Conservation (phyloP, 164 flowering plant genomes). For the Santalum album region DNA sequence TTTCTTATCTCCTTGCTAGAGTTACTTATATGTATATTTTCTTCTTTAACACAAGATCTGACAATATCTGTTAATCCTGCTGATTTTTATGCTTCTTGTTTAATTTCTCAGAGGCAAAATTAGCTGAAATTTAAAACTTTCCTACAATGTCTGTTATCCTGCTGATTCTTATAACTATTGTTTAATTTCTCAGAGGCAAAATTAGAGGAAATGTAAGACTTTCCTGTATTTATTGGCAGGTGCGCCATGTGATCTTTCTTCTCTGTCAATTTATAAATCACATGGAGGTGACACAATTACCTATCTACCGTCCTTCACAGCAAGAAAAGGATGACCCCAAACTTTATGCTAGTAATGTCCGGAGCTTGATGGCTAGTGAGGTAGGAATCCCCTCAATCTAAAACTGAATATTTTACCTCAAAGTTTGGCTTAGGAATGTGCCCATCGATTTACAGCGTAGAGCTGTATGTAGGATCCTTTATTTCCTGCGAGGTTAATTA, state of each 20-base stretch:
- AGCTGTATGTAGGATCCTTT: neutral
- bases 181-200: no score
- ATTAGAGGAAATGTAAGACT: no score
- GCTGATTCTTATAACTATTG: no score
- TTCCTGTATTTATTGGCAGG: conserved; percentile 39
- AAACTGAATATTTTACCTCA: neutral
- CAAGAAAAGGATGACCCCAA: conserved; percentile 88
- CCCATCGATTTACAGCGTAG: neutral
- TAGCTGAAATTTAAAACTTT: no score
- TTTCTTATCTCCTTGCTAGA: no score
- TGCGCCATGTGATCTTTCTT: conserved; percentile 78
- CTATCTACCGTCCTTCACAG: conserved; percentile 70
- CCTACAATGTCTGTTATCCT: no score
- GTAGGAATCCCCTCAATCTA: conserved; percentile 21
- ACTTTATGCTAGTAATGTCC: conserved; percentile 75
- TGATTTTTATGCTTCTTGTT: no score
- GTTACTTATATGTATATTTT: no score
- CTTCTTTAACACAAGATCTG: no score
- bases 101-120: no score
- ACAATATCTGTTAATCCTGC: no score
- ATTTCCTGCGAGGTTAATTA: no score
- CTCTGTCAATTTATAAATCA: conserved; percentile 87
- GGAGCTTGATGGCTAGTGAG: conserved; percentile 87
- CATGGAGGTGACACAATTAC: conserved; percentile 67
- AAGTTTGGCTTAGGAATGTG: neutral